Evolutionary conservation across 2,329 filamentous ascomycete genomes (phyloP), one percentile per base, ranked within the genome.

Genomic region (Hymenoscyphus repandus): DNA sequence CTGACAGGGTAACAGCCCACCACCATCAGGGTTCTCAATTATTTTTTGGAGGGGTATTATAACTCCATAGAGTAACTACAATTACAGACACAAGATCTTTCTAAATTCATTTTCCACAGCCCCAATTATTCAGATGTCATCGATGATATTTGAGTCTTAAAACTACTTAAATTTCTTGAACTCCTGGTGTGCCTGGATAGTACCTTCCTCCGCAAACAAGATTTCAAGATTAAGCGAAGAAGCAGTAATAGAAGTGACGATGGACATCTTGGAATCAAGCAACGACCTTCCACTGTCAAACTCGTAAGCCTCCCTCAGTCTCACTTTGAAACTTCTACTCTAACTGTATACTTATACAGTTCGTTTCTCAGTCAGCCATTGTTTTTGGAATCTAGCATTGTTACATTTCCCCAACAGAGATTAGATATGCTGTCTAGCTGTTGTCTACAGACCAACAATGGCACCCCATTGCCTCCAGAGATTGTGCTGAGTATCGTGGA

Each of bases 401-500:
- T 37, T 37, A 37, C 15, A 37, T 37, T 13, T 37, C 34, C 15
- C 34, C 12, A 4, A 37, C 34, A 17, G 38, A 20, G 7, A 27
- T 7, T 27, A 27, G 7, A 27, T 27, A 27, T 27, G 58, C 57
- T 15, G 42, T 45, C 20, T 40, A 17, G 6, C 10, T 40, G 18
- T 15, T 30, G 49, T 6, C 22, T 53, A 6, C 15, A 15, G 33
- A 53, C 46, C 11, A 4, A 43, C 27, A 38, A 33, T 13, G 43
- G 47, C 15, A 11, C 31, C 11, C 18, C 30, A 11, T 20, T 63
- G 12, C 37, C 43, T 30, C 50, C 54, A 11, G 61, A 63, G 31
- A 46, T 60, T 7, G 57, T 54, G 32, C 47, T 64, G 49, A 44
- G 46, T 5, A 49, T 64, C 31, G 50, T 43, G 3, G 58, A 58